Evolutionary conservation across 352 stramenopile species (phyloP), one percentile per base, ranked within the genome.

Genomic region (Pythium volutum): DNA sequence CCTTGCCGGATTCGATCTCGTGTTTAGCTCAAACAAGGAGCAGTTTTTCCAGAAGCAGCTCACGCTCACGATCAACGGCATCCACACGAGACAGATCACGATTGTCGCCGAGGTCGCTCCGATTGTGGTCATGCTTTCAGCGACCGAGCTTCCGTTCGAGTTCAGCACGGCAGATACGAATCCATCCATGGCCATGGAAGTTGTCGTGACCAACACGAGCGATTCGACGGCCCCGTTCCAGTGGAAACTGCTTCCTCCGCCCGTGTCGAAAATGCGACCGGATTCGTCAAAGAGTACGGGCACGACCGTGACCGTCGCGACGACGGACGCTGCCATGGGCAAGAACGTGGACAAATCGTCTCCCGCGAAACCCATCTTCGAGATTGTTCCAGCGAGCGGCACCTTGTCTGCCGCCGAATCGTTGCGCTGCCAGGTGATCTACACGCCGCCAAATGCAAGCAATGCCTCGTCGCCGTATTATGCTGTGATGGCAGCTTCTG

Each of bases 1-100:
- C 0, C 73, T 87, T 20, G 92, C 83, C 11, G 93, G 95, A 0
- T 98, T 98, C 49, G 94, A 98, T 45, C 57, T 98, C 11, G 71
- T 81, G 1, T 97, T 98, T 42, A 77, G 59, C 11, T 96, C 84
- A 0, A 31, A 46, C 2, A 72, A 74, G 22, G 81, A 96, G 46
- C 86, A 92, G n/a, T 86, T 95, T n/a, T 91, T 95, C 47, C 84
- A 95, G 29, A 86, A 93, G 38, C 58, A 70, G 5, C 61, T 98
- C 25, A 85, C 84, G 22, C 94, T 88, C 47, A 85, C 81, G 4
- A 81, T 98, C 64, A 98, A 98, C 56, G 75, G 74, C 3, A 65
- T 84, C 9, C 87, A 98, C 68, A 77, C 66, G 6, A 82, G 91
- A n/a, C 93, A 97, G 45, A 62, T 97, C 9, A 88, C 73, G 0